Percentiles rank a stretch among this genome's conserved stretches.
Evolutionary conservation across 805 yeast species (phyloP).

Genomic region (Yarrowia deformans): DNA sequence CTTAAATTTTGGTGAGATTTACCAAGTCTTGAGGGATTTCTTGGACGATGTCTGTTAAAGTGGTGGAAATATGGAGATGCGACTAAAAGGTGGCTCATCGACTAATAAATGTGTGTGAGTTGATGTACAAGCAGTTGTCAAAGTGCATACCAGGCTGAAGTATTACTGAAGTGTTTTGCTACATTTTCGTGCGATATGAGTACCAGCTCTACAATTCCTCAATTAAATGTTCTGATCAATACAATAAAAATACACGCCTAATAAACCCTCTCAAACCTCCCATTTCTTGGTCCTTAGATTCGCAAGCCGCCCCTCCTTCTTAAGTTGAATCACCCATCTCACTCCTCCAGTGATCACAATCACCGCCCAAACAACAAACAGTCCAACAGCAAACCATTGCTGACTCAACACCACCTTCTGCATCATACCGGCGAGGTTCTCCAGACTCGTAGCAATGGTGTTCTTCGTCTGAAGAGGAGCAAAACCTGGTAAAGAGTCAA

Average conservation of each 20-base stretch:
- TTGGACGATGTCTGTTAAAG: no score
- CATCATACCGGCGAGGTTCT: constrained; percentile 23
- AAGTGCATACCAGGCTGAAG: no score
- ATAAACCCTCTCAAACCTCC: background rate
- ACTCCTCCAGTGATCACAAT: background rate
- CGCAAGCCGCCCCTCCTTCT: background rate
- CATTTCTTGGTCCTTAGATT: background rate
- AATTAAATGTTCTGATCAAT: no score
- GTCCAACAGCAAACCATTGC: constrained; percentile 12
- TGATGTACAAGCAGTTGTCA: no score
- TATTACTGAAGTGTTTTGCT: no score
- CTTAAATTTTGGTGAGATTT: no score
- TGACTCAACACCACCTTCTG: constrained; percentile 10
- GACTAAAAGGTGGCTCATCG: no score
- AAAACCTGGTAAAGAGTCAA: constrained; percentile 9
- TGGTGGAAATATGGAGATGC: no score
- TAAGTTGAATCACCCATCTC: background rate
- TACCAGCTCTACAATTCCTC: no score
- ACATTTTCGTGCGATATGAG: no score
- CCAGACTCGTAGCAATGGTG: constrained; percentile 20
- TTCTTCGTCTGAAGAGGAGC: constrained; percentile 23
- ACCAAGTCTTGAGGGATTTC: no score
- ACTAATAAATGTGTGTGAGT: no score
- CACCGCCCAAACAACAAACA: background rate
- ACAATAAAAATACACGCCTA: background rate